Base-by-base conservation (phyloP, 176 grass and related monocot genomes). In the Rhynchospora pubera region DNA sequence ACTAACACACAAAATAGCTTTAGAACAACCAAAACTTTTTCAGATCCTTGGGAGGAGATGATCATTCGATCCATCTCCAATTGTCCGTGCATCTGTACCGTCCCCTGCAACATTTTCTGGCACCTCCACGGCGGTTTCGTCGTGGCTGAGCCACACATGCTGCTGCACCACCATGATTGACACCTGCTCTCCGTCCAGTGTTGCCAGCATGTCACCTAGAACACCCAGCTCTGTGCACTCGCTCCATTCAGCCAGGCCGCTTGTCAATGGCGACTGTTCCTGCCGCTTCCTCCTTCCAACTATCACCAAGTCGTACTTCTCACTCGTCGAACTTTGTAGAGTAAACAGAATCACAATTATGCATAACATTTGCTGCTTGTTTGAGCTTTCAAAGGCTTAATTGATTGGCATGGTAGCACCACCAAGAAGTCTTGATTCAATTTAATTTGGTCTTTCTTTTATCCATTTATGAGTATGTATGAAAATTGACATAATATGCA, bases 231-330 rank as follows among this genome's bases (percentile, higher is more conserved):
- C 70, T 24, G 70, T 74, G 70, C 70, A 52, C 70, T 74, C 70
- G 6, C 70, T 24, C 70, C 70, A 74, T 43, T 51, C 70, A 2
- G 21, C 70, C 56, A 87, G 39, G 45, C 85, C 78, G 5, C 64
- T 82, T 2, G 78, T 82, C 57, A 65, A 32, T 22, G 65, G 62
- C 6, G 78, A 87, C 19, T 4, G 70, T 19, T 87, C 85, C 18
- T 44, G 19, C 0, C 66, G 79, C 66, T 87, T 76, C 43, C 85
- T 87, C 57, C 85, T 82, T 56, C 85, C 85, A 12, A 82, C 85
- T 50, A 87, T 65, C 22, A 76, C 44, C 67, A 87, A 62, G 57
- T 87, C 79, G 5, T 62, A 87, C 22, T 87, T 74, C 42, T 87
- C 53, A 56, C 55, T 87, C 79, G 82, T 64, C 43, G 18, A 69